A percentile compares a stretch with the other conserved stretches of the same genome.
Evolutionary conservation across 202 grass and related monocot genomes (phyloP).

Genomic region (Sporobolus alterniflorus): DNA sequence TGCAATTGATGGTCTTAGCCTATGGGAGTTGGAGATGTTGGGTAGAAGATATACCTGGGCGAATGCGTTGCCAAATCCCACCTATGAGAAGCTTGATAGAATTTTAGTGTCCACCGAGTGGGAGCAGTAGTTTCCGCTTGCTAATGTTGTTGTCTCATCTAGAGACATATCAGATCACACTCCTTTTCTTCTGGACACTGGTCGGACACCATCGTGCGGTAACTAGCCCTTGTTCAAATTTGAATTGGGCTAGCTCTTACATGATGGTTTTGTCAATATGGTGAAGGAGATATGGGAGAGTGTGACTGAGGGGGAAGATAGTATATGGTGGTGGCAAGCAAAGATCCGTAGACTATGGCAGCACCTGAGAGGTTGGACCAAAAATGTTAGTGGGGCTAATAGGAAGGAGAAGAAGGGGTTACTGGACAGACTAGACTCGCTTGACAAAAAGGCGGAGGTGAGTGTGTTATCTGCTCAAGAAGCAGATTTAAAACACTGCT

Average conservation of each 20-base stretch:
- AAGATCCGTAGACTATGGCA: no score
- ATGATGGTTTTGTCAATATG: no score
- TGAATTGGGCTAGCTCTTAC: not conserved
- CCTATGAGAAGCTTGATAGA: not conserved
- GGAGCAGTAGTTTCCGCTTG: not conserved
- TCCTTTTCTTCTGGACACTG: not conserved
- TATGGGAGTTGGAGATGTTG: not conserved
- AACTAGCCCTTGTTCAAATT: not conserved
- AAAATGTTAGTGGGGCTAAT: no score
- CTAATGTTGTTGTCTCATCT: not conserved
- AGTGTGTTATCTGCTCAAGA: no score
- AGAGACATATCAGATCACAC: not conserved
- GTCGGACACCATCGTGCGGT: accelerated
- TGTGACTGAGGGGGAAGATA: no score
- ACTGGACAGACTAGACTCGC: no score
- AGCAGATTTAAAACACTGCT: no score
- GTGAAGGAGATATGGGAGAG: no score
- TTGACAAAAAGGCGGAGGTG: no score
- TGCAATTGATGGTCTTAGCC: not conserved
- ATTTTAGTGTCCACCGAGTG: not conserved
- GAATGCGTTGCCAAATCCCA: not conserved
- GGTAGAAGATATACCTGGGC: not conserved
- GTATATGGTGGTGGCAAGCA: no score
- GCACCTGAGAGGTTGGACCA: no score
- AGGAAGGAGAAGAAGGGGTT: no score